A percentile compares a stretch with the other conserved stretches of the same genome.
These are phyloP conservation scores for Podospora comata DNA, from an alignment of 495 filamentous ascomycete genomes.

Conservation along the genomic window DNA sequence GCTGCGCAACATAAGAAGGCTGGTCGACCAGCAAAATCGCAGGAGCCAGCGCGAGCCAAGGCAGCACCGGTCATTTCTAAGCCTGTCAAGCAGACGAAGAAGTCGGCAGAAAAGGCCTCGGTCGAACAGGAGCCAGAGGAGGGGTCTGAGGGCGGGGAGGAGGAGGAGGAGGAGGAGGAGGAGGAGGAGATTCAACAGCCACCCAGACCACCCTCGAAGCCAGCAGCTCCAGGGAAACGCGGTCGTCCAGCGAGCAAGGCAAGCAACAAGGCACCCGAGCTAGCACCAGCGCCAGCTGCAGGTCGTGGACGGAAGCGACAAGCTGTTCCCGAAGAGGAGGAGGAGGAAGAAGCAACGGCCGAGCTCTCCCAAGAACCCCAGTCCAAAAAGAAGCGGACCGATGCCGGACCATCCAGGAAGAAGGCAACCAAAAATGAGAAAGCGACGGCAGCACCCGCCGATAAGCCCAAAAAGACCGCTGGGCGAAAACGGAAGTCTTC, in stretches of 20 bases:
- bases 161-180: slow-evolving; percentile 10
- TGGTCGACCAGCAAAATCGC: slow-evolving; percentile 25
- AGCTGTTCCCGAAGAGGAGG: slow-evolving; percentile 17
- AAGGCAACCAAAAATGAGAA: slow-evolving; percentile 12
- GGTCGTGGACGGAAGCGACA: slow-evolving; percentile 26
- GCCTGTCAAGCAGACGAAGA: slow-evolving; percentile 14
- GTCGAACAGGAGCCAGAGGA: slow-evolving; percentile 15
- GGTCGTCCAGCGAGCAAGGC: slow-evolving; percentile 13
- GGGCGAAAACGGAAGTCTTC: slow-evolving; percentile 44
- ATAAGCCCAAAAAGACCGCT: slow-evolving; percentile 25
- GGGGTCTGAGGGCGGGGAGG: slow-evolving; percentile 13
- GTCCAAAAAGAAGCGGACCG: slow-evolving; percentile 20
- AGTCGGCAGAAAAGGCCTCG: slow-evolving; percentile 10
- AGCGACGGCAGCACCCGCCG: slow-evolving; percentile 26
- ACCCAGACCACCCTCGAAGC: slow-evolving; percentile 10
- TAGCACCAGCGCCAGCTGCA: slow-evolving; percentile 5
- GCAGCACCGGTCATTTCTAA: neutral
- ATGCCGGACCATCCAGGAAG: neutral
- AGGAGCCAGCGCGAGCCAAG: slow-evolving; percentile 5
- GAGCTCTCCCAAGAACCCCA: slow-evolving; percentile 18
- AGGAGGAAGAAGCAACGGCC: slow-evolving; percentile 16
- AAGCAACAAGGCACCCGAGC: slow-evolving; percentile 13
- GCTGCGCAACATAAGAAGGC: slow-evolving; percentile 24
- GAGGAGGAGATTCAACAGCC: slow-evolving; percentile 7
- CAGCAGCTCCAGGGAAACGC: slow-evolving; percentile 1